Conservation (phyloP, 2,329 filamentous ascomycete genomes). For the Xylaria sp. region DNA sequence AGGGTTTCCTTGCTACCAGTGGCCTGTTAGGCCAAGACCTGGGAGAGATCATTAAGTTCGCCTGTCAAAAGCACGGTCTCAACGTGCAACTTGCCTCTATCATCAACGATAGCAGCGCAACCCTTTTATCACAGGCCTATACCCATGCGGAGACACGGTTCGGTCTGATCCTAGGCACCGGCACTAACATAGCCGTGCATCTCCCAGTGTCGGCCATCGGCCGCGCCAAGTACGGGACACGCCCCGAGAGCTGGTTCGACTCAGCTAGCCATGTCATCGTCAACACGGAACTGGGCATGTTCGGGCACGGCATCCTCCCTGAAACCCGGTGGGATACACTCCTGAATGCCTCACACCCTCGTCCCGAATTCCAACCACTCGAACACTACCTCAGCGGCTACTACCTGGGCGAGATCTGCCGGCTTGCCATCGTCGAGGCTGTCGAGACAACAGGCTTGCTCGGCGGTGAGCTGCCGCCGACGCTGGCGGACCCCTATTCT, state of each 20-base stretch:
- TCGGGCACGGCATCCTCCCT: slow-evolving; percentile 68
- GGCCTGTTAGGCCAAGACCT: slow-evolving; percentile 70
- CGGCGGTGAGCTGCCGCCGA: slow-evolving; percentile 66
- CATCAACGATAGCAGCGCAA: slow-evolving; percentile 75
- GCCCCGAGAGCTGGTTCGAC: slow-evolving; percentile 67
- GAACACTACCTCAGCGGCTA: slow-evolving; percentile 68
- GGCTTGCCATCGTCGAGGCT: slow-evolving; percentile 68
- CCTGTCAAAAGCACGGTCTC: slow-evolving; percentile 63
- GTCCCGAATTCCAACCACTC: slow-evolving; percentile 58
- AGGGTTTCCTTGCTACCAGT: slow-evolving; percentile 70
- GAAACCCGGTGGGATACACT: slow-evolving; percentile 69
- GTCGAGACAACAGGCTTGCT: slow-evolving; percentile 65
- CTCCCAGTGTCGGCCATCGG: slow-evolving; percentile 68
- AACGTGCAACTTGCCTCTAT: slow-evolving; percentile 69
- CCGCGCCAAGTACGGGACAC: slow-evolving; percentile 65
- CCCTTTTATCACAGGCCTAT: slow-evolving; percentile 73
- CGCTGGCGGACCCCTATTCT: slow-evolving; percentile 64
- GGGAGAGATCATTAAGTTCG: slow-evolving; percentile 66
- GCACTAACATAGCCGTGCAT: slow-evolving; percentile 73
- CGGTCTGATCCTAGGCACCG: slow-evolving; percentile 74
- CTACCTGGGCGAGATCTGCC: slow-evolving; percentile 74
- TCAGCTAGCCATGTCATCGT: slow-evolving; percentile 71
- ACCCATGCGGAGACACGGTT: slow-evolving; percentile 68
- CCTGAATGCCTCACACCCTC: slow-evolving; percentile 61
- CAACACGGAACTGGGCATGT: slow-evolving; percentile 76